These are phyloP conservation scores for Lentinus brumalis DNA, from an alignment of 768 basidiomycete genomes.

Conservation along the genomic window DNA sequence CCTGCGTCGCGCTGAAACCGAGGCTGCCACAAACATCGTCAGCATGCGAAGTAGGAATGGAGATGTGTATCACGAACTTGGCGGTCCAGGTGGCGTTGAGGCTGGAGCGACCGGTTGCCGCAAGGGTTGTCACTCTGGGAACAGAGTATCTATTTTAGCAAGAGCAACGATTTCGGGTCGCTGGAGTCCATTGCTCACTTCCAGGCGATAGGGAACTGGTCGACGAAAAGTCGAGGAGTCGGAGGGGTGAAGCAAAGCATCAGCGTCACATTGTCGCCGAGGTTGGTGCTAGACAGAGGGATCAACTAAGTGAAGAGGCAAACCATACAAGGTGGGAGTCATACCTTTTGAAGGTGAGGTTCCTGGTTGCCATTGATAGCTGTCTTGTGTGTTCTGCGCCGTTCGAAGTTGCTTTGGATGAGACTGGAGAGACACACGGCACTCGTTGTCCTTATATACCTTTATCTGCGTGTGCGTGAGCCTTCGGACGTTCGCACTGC, in stretches of 20 bases:
- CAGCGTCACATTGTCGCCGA: conserved; percentile 12
- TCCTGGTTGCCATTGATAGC: conserved; percentile 3
- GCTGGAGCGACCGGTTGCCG: conserved; percentile 1
- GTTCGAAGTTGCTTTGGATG: not conserved
- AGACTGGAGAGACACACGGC: not conserved
- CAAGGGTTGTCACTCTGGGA: conserved; percentile 5
- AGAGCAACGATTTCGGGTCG: not conserved
- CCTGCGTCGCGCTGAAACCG: conserved; percentile 4
- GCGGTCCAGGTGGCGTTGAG: conserved; percentile 4
- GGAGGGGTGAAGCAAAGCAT: conserved; percentile 14
- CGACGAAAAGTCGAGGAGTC: not conserved
- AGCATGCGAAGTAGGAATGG: not conserved
- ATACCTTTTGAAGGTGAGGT: conserved; percentile 13
- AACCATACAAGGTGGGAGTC: not conserved
- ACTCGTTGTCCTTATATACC: not conserved
- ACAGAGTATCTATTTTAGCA: not conserved
- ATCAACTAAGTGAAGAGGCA: no score
- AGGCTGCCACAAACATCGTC: not conserved
- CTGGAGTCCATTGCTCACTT: not conserved
- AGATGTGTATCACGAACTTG: not conserved
- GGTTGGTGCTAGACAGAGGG: not conserved
- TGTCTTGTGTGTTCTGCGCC: no score
- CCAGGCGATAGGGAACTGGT: conserved; percentile 13
- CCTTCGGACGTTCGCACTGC: no score
- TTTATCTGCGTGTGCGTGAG: no score